Base-by-base conservation (phyloP, 23 red algal species). In the Agarophyton chilense region DNA sequence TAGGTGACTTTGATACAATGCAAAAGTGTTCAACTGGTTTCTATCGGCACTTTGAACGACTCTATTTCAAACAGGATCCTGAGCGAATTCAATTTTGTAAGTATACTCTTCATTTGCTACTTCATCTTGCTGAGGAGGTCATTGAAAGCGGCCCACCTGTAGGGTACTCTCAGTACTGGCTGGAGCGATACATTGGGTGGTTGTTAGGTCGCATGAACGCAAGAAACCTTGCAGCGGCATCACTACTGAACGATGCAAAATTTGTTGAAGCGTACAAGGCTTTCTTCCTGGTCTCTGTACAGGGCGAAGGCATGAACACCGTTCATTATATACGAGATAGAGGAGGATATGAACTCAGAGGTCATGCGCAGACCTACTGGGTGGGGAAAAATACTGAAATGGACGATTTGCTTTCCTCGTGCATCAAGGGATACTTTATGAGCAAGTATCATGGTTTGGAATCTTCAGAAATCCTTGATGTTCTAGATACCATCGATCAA, bases 211-310 rank as follows among this genome's bases (percentile, higher is more conserved):
- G n/a, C n/a, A n/a, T n/a, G n/a, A n/a, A n/a, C n/a, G 6, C 38
- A 49, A 4, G 71, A 29, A 47, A 53, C 26, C 25, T 77, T 29
- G 71, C 71, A 11, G 71, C 71, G 19, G 71, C 71, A 16, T 77
- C 71, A 14, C 41, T 77, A 4, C 25, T 77, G 2, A 77, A 10
- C 10, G 49, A 77, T 77, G 71, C 38, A 31, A 16, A 19, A 41
- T 77, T 53, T 47, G 13, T 47, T 50, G 42, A 77, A 53, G 49
- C 43, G 16, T 77, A 77, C 42, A 77, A 77, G 71, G 4, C 71
- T 2, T 31, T n/a, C n/a, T n/a, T n/a, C n/a, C n/a, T n/a, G n/a
- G n/a, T n/a, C n/a, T n/a, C n/a, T n/a, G n/a, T n/a, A 28, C 42
- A n/a, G n/a, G 8, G 21, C 19, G 18, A 42, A 39, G 12, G 67